Evolutionary conservation across 1,284 basidiomycete species (phyloP).

Genomic region (Cutaneotrichosporon cyanovorans): DNA sequence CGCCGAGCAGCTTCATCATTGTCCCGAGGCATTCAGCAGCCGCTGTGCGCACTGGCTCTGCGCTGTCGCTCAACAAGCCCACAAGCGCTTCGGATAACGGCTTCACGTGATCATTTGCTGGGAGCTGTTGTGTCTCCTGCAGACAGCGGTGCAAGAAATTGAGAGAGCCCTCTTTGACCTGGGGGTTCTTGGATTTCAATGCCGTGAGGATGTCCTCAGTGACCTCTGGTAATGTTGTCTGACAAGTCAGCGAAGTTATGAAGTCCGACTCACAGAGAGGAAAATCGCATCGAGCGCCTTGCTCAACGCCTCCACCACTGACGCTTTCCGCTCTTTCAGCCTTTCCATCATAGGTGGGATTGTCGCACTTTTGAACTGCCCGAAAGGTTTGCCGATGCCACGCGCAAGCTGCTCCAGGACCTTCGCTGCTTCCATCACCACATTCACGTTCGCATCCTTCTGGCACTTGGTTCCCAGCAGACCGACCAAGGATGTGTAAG

Average conservation of each 20-base stretch:
- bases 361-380: conserved; percentile 63
- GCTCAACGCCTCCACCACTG: conserved; percentile 82
- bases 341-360: conserved; percentile 78
- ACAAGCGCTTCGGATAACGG: conserved; percentile 72
- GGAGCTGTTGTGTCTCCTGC: conserved; percentile 54
- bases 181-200: conserved; percentile 87
- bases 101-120: conserved; percentile 71
- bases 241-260: conserved; percentile 11
- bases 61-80: conserved; percentile 73
- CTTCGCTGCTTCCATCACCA: conserved; percentile 80
- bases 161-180: conserved; percentile 88
- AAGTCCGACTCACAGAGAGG: conserved; percentile 56
- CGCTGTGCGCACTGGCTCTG: conserved; percentile 82
- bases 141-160: conserved; percentile 82
- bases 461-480: conserved; percentile 74
- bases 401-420: conserved; percentile 81
- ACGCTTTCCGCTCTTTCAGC: conserved; percentile 88
- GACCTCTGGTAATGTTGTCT: conserved; percentile 76
- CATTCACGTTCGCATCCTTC: conserved; percentile 90
- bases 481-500: conserved; percentile 42
- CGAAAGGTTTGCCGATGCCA: conserved; percentile 69
- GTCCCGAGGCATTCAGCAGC: conserved; percentile 82
- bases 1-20: conserved; percentile 95
- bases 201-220: conserved; percentile 74
- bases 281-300: conserved; percentile 85